Conservation (phyloP, 495 filamentous ascomycete genomes). For the Penicillium ochrochloron region DNA sequence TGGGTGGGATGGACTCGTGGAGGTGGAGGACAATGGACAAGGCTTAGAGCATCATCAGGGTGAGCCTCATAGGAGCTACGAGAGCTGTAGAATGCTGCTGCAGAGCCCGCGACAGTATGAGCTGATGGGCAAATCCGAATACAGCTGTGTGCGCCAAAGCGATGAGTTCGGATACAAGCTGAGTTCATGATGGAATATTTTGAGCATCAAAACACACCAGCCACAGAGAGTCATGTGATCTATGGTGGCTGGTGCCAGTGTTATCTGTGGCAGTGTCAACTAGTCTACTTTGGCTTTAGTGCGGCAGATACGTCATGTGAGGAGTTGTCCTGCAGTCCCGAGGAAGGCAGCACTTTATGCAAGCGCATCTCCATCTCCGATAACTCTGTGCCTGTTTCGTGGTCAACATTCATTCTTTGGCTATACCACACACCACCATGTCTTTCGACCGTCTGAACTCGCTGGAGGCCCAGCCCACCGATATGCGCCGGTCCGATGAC, state of each 20-base stretch:
- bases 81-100: slow-evolving; percentile 15
- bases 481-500: slow-evolving; percentile 69
- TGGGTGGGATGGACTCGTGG: slow-evolving; percentile 36
- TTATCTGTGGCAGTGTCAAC: slow-evolving; percentile 2
- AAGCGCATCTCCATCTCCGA: slow-evolving; percentile 12
- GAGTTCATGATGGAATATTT: slow-evolving; percentile 34
- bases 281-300: slow-evolving; percentile 28
- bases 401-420: slow-evolving; percentile 15
- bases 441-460: slow-evolving; percentile 87
- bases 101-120: slow-evolving; percentile 11
- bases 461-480: slow-evolving; percentile 81
- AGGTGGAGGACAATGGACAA: slow-evolving; percentile 31
- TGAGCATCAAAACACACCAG: slow-evolving; percentile 51
- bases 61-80: slow-evolving; percentile 20
- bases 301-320: slow-evolving; percentile 42
- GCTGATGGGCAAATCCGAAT: slow-evolving; percentile 15
- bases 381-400: slow-evolving; percentile 15
- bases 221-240: slow-evolving; percentile 41
- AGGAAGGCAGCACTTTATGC: slow-evolving; percentile 30
- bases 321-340: slow-evolving; percentile 36
- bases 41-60: slow-evolving; percentile 45
- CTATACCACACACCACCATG: slow-evolving; percentile 56
- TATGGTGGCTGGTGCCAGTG: slow-evolving; percentile 3
- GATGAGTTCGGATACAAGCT: slow-evolving; percentile 19
- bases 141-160: slow-evolving; percentile 15